A percentile compares a stretch with the other conserved stretches of the same genome.
These are phyloP conservation scores for Theobroma grandiflorum DNA, from an alignment of 441 rosid species.

Conservation along the genomic window DNA sequence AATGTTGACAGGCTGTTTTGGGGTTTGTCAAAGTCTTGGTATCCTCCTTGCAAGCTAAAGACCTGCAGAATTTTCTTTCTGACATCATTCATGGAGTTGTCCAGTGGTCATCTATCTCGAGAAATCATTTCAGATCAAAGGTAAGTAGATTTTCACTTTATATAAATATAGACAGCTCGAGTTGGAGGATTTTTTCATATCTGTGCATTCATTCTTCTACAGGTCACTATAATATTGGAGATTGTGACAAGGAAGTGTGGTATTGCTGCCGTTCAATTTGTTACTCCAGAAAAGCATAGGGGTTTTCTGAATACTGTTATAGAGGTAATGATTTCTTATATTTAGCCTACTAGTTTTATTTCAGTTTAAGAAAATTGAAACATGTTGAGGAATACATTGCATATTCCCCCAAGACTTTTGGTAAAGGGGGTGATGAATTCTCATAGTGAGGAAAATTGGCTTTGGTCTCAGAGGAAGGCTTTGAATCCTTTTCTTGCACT, in stretches of 20 bases:
- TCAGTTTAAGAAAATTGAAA: slow-evolving; percentile 6
- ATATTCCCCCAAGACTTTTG: not conserved
- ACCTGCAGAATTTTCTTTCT: slow-evolving; percentile 64
- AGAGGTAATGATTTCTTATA: slow-evolving; percentile 53
- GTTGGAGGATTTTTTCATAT: not conserved
- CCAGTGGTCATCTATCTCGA: slow-evolving; percentile 86
- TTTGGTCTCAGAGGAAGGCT: not conserved
- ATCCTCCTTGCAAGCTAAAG: slow-evolving; percentile 70
- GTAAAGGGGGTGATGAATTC: not conserved
- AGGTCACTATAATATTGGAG: slow-evolving; percentile 92
- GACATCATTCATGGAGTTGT: slow-evolving; percentile 67
- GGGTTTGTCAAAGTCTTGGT: slow-evolving; percentile 92
- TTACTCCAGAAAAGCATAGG: slow-evolving; percentile 78
- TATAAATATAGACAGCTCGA: not conserved
- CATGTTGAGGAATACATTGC: not conserved
- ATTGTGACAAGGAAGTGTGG: slow-evolving; percentile 90
- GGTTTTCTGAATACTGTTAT: slow-evolving; percentile 70
- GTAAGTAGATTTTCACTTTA: slow-evolving; percentile 32
- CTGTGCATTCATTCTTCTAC: slow-evolving; percentile 24
- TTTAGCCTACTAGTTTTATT: slow-evolving; percentile 2
- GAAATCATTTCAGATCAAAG: slow-evolving; percentile 91
- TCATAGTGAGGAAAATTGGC: not conserved
- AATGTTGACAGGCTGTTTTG: slow-evolving; percentile 72
- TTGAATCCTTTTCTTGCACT: not conserved
- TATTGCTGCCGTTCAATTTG: slow-evolving; percentile 62